Evolutionary conservation across 768 basidiomycete species (phyloP).

Genomic region (Mycena crocata): DNA sequence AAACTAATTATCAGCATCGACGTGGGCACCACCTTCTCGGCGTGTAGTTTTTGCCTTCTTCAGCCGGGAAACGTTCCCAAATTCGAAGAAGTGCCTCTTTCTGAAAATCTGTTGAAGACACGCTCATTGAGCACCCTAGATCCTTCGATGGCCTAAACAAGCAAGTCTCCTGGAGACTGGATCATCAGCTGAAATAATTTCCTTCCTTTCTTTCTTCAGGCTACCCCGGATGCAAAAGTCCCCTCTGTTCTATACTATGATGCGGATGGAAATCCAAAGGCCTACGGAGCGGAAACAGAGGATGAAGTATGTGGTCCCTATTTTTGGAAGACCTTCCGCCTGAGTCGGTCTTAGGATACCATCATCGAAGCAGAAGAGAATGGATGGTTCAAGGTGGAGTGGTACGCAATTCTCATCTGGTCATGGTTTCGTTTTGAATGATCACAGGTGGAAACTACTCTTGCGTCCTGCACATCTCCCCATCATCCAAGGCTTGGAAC

Average conservation of each 20-base stretch:
- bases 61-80: slow-evolving; percentile 32
- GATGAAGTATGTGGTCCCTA: slow-evolving; percentile 21
- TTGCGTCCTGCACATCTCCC: slow-evolving; percentile 36
- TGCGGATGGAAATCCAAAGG: slow-evolving; percentile 20
- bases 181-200: not conserved
- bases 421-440: not conserved
- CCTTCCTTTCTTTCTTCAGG: slow-evolving; percentile 5
- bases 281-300: slow-evolving; percentile 37
- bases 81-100: slow-evolving; percentile 32
- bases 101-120: not conserved
- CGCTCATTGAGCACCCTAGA: slow-evolving; percentile 14
- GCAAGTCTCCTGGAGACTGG: not conserved
- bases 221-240: slow-evolving; percentile 37
- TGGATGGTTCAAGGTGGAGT: slow-evolving; percentile 26
- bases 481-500: slow-evolving; percentile 31
- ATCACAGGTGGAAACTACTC: slow-evolving; percentile 34
- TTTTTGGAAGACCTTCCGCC: not conserved
- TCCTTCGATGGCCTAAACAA: slow-evolving; percentile 35
- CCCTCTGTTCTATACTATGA: slow-evolving; percentile 39
- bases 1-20: slow-evolving; percentile 26
- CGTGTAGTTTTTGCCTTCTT: slow-evolving; percentile 30
- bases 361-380: slow-evolving; percentile 31
- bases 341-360: too few species aligned
- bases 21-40: slow-evolving; percentile 33
- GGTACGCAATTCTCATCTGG: slow-evolving; percentile 1